A percentile compares a stretch with the other conserved stretches of the same genome.
phyloP scores from a whole-genome alignment of 768 basidiomycete genomes.

The Fibroporia radiculosa region DNA sequence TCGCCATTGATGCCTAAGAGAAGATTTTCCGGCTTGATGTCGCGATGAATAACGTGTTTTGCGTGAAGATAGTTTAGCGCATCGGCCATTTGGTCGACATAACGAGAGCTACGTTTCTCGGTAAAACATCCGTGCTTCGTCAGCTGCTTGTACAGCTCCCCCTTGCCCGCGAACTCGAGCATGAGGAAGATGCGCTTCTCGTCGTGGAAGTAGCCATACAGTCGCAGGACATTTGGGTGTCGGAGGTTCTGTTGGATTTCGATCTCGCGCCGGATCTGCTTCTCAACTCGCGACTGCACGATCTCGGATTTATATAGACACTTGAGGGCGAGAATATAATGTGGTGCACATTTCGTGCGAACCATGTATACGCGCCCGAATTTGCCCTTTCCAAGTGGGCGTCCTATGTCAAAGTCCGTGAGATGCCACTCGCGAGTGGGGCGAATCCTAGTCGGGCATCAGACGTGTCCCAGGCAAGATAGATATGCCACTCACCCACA shows the following conservation, averaged over 20 bases:
- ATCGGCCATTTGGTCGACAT: slow-evolving; percentile 98
- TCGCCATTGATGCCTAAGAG: slow-evolving; percentile 93
- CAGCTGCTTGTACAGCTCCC: slow-evolving; percentile 95
- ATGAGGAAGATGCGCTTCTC: slow-evolving; percentile 96
- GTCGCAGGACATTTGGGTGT: slow-evolving; percentile 88
- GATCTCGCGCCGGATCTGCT: slow-evolving; percentile 95
- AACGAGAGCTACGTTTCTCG: slow-evolving; percentile 81
- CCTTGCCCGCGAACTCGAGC: slow-evolving; percentile 96
- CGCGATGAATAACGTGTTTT: slow-evolving; percentile 97
- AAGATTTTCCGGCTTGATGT: slow-evolving; percentile 98
- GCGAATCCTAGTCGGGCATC: slow-evolving; percentile 34
- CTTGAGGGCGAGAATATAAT: slow-evolving; percentile 94
- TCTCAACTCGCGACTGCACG: slow-evolving; percentile 85
- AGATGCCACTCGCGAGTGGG: slow-evolving; percentile 85
- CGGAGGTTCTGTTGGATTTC: slow-evolving; percentile 96
- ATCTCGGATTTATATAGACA: slow-evolving; percentile 97
- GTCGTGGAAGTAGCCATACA: slow-evolving; percentile 98
- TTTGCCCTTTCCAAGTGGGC: slow-evolving; percentile 97
- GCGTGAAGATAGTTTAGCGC: slow-evolving; percentile 85
- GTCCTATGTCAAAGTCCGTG: slow-evolving; percentile 86
- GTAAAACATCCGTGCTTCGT: slow-evolving; percentile 80
- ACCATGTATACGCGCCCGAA: slow-evolving; percentile 99
- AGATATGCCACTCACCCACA: slow-evolving; percentile 38
- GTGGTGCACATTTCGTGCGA: slow-evolving; percentile 79
- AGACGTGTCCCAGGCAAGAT: slow-evolving; percentile 4